These are phyloP conservation scores for Punctularia strigosozonata DNA, from an alignment of 768 basidiomycete genomes.

Conservation along the genomic window DNA sequence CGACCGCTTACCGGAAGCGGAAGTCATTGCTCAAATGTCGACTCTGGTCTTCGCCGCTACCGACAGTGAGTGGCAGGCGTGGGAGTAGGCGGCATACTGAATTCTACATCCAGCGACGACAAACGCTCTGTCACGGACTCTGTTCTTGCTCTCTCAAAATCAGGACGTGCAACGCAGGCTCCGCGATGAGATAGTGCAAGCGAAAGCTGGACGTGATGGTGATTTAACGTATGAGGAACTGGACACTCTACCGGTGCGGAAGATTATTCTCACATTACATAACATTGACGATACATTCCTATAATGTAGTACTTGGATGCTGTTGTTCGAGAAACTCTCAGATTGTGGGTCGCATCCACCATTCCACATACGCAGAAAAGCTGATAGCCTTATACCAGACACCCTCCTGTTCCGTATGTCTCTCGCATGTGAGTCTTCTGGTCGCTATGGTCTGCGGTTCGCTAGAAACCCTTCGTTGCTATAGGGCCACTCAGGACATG, in stretches of 20 bases:
- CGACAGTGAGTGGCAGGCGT: not conserved
- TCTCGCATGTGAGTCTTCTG: not conserved
- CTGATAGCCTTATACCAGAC: not conserved
- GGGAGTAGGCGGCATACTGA: not conserved
- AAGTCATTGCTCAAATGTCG: not conserved
- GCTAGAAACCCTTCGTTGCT: not conserved
- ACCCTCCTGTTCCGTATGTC: not conserved
- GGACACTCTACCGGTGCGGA: not conserved
- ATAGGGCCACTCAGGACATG: not conserved
- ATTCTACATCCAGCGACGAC: constrained; percentile 4
- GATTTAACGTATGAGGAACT: not conserved
- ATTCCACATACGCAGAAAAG: not conserved
- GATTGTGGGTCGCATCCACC: constrained; percentile 1
- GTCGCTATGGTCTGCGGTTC: not conserved
- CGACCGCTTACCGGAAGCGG: not conserved
- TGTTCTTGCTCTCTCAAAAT: constrained; percentile 1
- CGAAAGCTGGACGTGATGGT: too few species aligned
- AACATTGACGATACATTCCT: too few species aligned
- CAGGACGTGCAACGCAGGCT: constrained; percentile 9
- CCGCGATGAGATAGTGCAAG: constrained; percentile 13
- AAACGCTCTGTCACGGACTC: constrained; percentile 1
- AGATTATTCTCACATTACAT: not conserved
- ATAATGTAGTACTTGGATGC: constrained; percentile 3
- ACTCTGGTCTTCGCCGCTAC: too few species aligned
- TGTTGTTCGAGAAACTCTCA: constrained; percentile 5